These are phyloP conservation scores for Salmacisia buchloeana DNA, from an alignment of 1,284 basidiomycete species.

Conservation along the genomic window DNA sequence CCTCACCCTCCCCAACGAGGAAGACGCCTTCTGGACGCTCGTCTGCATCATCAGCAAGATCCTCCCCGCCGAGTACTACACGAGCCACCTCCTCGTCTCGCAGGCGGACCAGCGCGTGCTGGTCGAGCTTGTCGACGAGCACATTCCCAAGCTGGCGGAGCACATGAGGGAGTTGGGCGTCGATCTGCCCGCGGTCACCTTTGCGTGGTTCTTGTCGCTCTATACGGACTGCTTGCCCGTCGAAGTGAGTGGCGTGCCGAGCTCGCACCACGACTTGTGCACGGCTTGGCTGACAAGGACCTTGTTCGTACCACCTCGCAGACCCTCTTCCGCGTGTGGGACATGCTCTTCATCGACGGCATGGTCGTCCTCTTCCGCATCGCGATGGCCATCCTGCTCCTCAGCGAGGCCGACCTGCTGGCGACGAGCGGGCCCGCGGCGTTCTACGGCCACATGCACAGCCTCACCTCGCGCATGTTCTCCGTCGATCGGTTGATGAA, in stretches of 20 bases:
- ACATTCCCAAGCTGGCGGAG: slow-evolving; percentile 66
- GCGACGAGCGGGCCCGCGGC: slow-evolving; percentile 74
- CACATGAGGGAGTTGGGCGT: slow-evolving; percentile 77
- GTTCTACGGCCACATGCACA: slow-evolving; percentile 77
- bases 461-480: slow-evolving; percentile 84
- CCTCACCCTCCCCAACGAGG: slow-evolving; percentile 83
- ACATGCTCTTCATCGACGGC: slow-evolving; percentile 90
- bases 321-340: slow-evolving; percentile 56
- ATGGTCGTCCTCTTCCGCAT: slow-evolving; percentile 78
- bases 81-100: slow-evolving; percentile 60
- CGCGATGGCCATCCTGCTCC: slow-evolving; percentile 76
- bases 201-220: slow-evolving; percentile 94
- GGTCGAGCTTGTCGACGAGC: slow-evolving; percentile 73
- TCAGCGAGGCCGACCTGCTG: slow-evolving; percentile 74
- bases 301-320: neutral
- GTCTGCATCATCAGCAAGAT: slow-evolving; percentile 69
- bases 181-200: slow-evolving; percentile 87
- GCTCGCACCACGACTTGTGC: slow-evolving; percentile 14
- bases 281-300: slow-evolving; percentile 56
- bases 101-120: slow-evolving; percentile 89
- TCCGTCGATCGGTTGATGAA: slow-evolving; percentile 80
- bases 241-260: slow-evolving; percentile 60
- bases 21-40: slow-evolving; percentile 96
- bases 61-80: slow-evolving; percentile 53
- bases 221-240: slow-evolving; percentile 95